A percentile compares a stretch with the other conserved stretches of the same genome.
Evolutionary conservation across 495 filamentous ascomycete species (phyloP).

Genomic region (Lasiosphaeria hispida): DNA sequence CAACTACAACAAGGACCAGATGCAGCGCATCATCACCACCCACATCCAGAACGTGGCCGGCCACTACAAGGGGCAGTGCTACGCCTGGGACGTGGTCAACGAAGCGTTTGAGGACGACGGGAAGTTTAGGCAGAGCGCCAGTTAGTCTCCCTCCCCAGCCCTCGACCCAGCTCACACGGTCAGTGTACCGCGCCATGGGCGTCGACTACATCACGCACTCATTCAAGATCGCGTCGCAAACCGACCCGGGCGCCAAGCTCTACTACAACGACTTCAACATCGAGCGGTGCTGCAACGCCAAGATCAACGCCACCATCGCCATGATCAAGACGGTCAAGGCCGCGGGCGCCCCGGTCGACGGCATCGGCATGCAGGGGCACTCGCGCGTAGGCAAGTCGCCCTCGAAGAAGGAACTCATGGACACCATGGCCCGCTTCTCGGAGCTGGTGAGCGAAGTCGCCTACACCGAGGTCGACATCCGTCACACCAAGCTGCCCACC

Average conservation of each 20-base stretch:
- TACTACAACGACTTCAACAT: constrained; percentile 70
- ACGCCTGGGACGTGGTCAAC: constrained; percentile 52
- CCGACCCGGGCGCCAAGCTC: constrained; percentile 29
- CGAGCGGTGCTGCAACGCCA: constrained; percentile 46
- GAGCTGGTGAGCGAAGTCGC: constrained; percentile 50
- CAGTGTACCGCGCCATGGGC: constrained; percentile 42
- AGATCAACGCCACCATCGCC: constrained; percentile 43
- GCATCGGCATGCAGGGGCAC: constrained; percentile 57
- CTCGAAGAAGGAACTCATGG: constrained; percentile 31
- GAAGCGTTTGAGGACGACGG: constrained; percentile 49
- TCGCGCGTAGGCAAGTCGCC: constrained; percentile 50
- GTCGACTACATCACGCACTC: constrained; percentile 43
- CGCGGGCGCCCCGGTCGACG: constrained; percentile 50
- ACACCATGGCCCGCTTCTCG: constrained; percentile 41
- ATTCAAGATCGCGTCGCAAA: constrained; percentile 40
- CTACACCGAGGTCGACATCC: constrained; percentile 58
- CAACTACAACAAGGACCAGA: constrained; percentile 11
- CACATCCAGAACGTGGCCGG: constrained; percentile 49
- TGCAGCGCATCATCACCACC: constrained; percentile 14
- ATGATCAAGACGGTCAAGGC: constrained; percentile 44
- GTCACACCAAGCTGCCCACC: constrained; percentile 39
- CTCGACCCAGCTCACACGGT: background rate
- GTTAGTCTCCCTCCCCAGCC: background rate
- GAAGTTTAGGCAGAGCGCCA: constrained; percentile 29
- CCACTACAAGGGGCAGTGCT: constrained; percentile 48